Evolutionary conservation across 2,329 filamentous ascomycete genomes (phyloP), one percentile per base, ranked within the genome.

Genomic region (Ramularia collo-cygni): DNA sequence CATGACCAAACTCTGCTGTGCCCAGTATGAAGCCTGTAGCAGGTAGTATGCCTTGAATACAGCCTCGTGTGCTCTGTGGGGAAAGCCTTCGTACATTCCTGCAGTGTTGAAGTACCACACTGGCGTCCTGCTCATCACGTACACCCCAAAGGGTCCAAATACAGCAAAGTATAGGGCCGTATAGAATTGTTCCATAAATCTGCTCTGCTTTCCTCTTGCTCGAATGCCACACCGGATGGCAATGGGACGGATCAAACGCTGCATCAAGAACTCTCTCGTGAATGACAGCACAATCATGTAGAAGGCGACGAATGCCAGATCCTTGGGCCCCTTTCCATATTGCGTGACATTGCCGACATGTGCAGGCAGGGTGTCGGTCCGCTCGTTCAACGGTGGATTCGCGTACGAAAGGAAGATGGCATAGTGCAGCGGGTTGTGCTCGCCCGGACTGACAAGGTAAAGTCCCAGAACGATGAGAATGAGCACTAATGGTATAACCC

Each of bases 101-200:
- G 70, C 72, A 2, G 85, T 92, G 68, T 93, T 89, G 74, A 94
- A 95, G 65, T 94, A 95, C 90, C 88, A 95, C 29, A 95, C 79
- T 6, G 88, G 82, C n/a, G 86, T 90, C 47, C 77, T 75, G 58
- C 76, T 83, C 89, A 96, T 95, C 61, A 95, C 85, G 61, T 83
- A 95, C 56, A 95, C 64, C 38, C 89, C 89, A 40, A 81, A 81
- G 2, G 88, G 88, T 1, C 87, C 87, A 42, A 93, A 80, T 42
- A 92, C 62, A 31, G 66, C 78, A 64, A 95, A 95, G 73, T 96
- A 95, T 38, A 95, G 70, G 17, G 88, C 89, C 1, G 89, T 95
- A 67, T 96, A 96, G 58, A 83, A 79, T 67, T 96, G 89, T 65
- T 96, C 89, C 85, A 95, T 92, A 72, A 95, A 95, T 24, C 89